A percentile compares a stretch with the other conserved stretches of the same genome.
Conservation (phyloP, 768 basidiomycete species). For the Leccinum subtestaceum region DNA sequence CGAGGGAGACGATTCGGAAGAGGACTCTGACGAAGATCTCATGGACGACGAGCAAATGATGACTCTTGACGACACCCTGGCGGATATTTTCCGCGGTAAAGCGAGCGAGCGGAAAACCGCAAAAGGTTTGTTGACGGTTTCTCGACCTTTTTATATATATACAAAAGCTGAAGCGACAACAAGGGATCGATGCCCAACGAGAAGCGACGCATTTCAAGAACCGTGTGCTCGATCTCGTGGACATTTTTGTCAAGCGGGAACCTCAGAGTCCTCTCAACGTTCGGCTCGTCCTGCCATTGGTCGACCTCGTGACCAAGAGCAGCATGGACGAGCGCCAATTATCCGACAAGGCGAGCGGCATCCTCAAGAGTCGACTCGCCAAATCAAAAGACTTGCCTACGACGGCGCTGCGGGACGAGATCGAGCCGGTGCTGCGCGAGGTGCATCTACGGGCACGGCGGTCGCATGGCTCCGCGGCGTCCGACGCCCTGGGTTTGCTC, state of each 20-base stretch:
- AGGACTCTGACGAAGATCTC: conserved; percentile 55
- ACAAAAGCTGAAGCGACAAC: not conserved
- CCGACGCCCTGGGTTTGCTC: conserved; percentile 62
- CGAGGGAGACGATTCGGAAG: conserved; percentile 48
- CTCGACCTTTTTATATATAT: not conserved
- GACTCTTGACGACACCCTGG: conserved; percentile 89
- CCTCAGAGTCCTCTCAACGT: conserved; percentile 67
- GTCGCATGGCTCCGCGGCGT: conserved; percentile 54
- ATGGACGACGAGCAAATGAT: conserved; percentile 99
- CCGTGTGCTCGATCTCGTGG: conserved; percentile 91
- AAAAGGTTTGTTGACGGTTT: conserved; percentile 50
- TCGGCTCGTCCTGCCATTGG: conserved; percentile 68
- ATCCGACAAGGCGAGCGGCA: conserved; percentile 81
- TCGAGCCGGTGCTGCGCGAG: conserved; percentile 50
- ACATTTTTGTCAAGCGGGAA: conserved; percentile 77
- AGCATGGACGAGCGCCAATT: conserved; percentile 81
- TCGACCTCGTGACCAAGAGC: conserved; percentile 67
- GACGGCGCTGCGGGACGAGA: conserved; percentile 25
- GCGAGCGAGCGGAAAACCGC: conserved; percentile 56
- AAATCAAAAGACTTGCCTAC: conserved; percentile 70
- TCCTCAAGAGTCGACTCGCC: conserved; percentile 69
- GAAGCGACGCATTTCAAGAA: conserved; percentile 97
- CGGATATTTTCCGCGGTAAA: conserved; percentile 76
- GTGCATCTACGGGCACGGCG: conserved; percentile 74
- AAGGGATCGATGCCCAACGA: conserved; percentile 68